Evolutionary conservation across 2,329 filamentous ascomycete species (phyloP), one percentile per base, ranked within the genome.

Genomic region (Pseudogymnoascus sp.): DNA sequence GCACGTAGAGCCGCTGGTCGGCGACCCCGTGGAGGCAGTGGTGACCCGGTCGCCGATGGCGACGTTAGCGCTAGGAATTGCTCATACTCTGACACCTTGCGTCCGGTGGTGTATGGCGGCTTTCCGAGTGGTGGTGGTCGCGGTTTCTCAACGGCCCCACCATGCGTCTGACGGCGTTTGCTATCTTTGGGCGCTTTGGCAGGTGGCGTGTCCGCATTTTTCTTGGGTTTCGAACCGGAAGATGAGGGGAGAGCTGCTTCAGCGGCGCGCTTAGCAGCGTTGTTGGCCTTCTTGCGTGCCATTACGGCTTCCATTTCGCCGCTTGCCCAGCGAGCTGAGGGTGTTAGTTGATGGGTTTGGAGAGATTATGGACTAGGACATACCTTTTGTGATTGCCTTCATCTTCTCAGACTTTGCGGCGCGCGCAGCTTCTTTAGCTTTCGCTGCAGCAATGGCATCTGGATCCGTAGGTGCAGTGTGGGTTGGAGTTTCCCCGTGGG

Each of bases 291-390:
- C 61, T 83, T 79, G 70, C 85, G 85, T 66, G 82, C 81, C 60
- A 85, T 83, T n/a, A 83, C 84, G 12, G 77, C 78, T 10, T 79
- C 78, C 84, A 86, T 86, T 61, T 82, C 82, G 16, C 84, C 84
- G 31, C 82, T 84, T 56, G 81, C 80, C 84, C 84, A 86, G 64
- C 84, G 82, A 65, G 80, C 61, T 63, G 46, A 40, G 5, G 11
- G 36, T 60, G 59, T 60, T 60, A 60, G 59, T 28, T 18, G 7
- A 1, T 7, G n/a, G 4, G 10, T 10, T 28, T 31, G 5, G 12
- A 14, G 31, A 21, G 28, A 23, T 16, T 7, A 40, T 40, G 14
- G 31, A 4, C 14, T 37, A 6, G 34, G 18, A 8, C n/a, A 38
- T 63, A 63, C 63, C 63, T 64, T 64, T 64, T 44, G 40, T 64